Evolutionary conservation across 1,284 basidiomycete species (phyloP).

Genomic region (Puccinia triticina): DNA sequence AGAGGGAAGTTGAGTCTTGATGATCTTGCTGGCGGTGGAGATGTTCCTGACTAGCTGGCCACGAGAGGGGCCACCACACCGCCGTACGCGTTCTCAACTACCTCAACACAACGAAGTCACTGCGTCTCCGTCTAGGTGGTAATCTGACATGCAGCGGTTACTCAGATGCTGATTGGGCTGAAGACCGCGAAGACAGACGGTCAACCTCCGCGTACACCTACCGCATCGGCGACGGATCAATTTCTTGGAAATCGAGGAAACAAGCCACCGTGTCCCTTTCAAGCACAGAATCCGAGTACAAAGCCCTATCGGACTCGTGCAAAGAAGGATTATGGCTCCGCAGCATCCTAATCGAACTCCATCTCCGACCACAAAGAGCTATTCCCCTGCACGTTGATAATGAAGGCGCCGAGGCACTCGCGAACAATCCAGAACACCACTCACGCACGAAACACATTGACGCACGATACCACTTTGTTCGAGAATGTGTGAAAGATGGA

Average conservation of each 20-base stretch:
- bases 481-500: background rate
- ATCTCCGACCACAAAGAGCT: too few species aligned
- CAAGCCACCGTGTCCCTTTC: constrained; percentile 15
- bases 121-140: background rate
- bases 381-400: too few species aligned
- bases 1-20: too few species aligned
- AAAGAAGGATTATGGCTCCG: too few species aligned
- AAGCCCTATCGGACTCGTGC: background rate
- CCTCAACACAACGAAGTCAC: background rate
- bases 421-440: too few species aligned
- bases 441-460: constrained; percentile 11
- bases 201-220: background rate
- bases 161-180: constrained; percentile 32
- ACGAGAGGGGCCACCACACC: too few species aligned
- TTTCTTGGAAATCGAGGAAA: constrained; percentile 19
- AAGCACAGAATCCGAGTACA: constrained; percentile 8
- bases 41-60: too few species aligned
- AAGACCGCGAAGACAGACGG: background rate
- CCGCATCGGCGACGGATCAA: background rate
- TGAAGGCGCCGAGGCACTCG: too few species aligned
- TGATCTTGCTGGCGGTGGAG: too few species aligned
- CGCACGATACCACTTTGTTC: background rate
- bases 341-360: too few species aligned
- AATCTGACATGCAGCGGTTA: background rate
- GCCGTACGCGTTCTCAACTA: constrained; percentile 1